phyloP scores from a whole-genome alignment of 2,329 filamentous ascomycete genomes.

The Juglanconis oblonga region DNA sequence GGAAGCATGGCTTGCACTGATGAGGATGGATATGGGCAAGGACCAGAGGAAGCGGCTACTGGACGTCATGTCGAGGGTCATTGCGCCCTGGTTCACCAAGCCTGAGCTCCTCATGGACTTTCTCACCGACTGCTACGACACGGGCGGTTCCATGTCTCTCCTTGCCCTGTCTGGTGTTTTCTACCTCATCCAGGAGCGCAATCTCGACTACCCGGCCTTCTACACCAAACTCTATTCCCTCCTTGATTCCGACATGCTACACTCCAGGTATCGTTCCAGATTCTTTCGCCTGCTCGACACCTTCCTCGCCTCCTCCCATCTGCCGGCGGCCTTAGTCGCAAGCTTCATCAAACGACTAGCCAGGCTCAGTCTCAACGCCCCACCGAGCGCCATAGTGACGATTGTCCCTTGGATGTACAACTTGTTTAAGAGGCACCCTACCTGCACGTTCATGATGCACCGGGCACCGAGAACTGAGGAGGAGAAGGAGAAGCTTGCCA shows the following conservation, averaged over 20 bases:
- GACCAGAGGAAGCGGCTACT: slow-evolving; percentile 79
- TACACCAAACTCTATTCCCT: slow-evolving; percentile 93
- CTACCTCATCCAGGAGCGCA: slow-evolving; percentile 88
- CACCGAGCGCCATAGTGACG: slow-evolving; percentile 83
- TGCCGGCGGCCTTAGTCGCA: slow-evolving; percentile 85
- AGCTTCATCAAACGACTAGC: slow-evolving; percentile 96
- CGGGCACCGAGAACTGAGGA: slow-evolving; percentile 62
- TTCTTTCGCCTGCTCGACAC: slow-evolving; percentile 92
- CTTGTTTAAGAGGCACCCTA: slow-evolving; percentile 82
- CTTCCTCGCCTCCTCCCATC: slow-evolving; percentile 86
- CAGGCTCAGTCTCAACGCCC: slow-evolving; percentile 79
- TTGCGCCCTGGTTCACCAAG: slow-evolving; percentile 85
- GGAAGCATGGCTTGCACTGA: slow-evolving; percentile 79
- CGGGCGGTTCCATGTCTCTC: slow-evolving; percentile 81
- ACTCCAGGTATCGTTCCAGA: slow-evolving; percentile 89
- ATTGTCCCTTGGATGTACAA: slow-evolving; percentile 96
- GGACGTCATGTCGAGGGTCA: slow-evolving; percentile 69
- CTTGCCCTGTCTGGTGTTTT: slow-evolving; percentile 90
- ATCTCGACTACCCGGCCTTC: slow-evolving; percentile 93
- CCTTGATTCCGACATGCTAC: slow-evolving; percentile 78
- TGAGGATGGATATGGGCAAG: slow-evolving; percentile 64
- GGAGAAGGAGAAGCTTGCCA: slow-evolving; percentile 57
- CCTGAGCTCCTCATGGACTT: slow-evolving; percentile 94
- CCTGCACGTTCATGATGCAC: slow-evolving; percentile 95
- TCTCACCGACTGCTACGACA: slow-evolving; percentile 87